These are phyloP conservation scores for Aspergillus fischeri DNA, from an alignment of 2,329 filamentous ascomycete genomes.

Conservation along the genomic window DNA sequence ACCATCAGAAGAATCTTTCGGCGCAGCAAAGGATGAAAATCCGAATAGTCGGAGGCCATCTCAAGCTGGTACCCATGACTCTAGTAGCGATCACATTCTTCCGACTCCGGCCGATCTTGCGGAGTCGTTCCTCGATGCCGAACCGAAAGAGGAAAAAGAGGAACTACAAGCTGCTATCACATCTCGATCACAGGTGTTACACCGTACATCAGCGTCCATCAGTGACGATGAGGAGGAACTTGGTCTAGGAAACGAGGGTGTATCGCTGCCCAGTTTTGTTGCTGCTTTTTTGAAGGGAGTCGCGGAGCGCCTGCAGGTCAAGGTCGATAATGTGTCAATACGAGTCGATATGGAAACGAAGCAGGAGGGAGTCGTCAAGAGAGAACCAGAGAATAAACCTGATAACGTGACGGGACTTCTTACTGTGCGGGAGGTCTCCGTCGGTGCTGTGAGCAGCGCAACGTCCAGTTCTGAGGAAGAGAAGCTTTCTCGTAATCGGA, in stretches of 20 bases:
- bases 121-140: conserved; percentile 56
- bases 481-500: conserved; percentile 30
- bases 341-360: conserved; percentile 48
- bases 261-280: conserved; percentile 57
- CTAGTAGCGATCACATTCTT: conserved; percentile 31
- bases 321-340: conserved; percentile 49
- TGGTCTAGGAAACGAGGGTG: conserved; percentile 49
- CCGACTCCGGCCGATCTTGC: conserved; percentile 58
- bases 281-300: conserved; percentile 58
- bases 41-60: conserved; percentile 10
- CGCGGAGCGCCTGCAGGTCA: conserved; percentile 53
- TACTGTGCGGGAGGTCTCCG: conserved; percentile 31
- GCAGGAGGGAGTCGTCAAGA: conserved; percentile 34
- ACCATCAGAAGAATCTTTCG: conserved; percentile 36
- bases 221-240: conserved; percentile 49
- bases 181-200: conserved; percentile 47
- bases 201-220: conserved; percentile 46
- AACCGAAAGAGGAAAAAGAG: conserved; percentile 53
- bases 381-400: conserved; percentile 31
- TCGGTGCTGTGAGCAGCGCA: conserved; percentile 25
- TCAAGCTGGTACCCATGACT: conserved; percentile 21
- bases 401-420: conserved; percentile 35
- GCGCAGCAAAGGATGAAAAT: conserved; percentile 28
- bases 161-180: conserved; percentile 56
- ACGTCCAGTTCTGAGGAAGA: conserved; percentile 17